Conservation (phyloP, 2,329 filamentous ascomycete species). For the Eutypella sp. region DNA sequence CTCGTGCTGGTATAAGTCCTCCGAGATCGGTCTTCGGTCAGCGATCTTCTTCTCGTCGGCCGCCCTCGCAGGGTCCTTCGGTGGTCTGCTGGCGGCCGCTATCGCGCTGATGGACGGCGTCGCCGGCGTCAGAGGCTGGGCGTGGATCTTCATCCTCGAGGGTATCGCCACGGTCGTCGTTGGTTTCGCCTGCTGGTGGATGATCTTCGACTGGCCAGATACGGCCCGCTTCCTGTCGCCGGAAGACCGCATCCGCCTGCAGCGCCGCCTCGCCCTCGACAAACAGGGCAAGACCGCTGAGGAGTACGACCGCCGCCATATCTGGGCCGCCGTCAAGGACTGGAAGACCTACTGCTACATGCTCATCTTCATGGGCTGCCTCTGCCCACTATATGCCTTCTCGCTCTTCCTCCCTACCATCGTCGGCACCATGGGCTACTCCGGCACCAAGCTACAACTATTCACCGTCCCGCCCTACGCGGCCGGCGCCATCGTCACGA, state of each 20-base stretch:
- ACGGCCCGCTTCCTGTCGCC: conserved; percentile 67
- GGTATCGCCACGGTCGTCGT: conserved; percentile 66
- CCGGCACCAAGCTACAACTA: conserved; percentile 52
- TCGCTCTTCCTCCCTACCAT: conserved; percentile 77
- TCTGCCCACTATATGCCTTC: conserved; percentile 70
- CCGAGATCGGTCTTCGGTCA: conserved; percentile 74
- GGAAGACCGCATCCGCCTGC: conserved; percentile 65
- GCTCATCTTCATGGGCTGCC: conserved; percentile 71
- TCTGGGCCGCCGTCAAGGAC: conserved; percentile 68
- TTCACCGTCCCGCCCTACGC: conserved; percentile 74
- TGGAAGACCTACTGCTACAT: conserved; percentile 80
- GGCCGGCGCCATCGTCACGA: conserved; percentile 62
- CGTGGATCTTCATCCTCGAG: conserved; percentile 66
- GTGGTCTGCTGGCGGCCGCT: conserved; percentile 66
- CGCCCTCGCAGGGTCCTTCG: conserved; percentile 72
- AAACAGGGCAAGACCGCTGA: conserved; percentile 73
- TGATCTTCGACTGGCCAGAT: conserved; percentile 78
- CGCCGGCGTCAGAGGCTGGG: conserved; percentile 52
- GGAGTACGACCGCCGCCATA: conserved; percentile 65
- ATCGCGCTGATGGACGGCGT: conserved; percentile 67
- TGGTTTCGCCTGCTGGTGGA: conserved; percentile 66
- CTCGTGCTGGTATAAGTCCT: conserved; percentile 77
- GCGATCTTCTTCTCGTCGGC: conserved; percentile 83
- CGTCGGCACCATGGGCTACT: conserved; percentile 50
- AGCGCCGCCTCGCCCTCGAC: conserved; percentile 65